Conservation (phyloP, 192 early-diverging fungal genomes). For the Linnemannia schmuckeri region DNA sequence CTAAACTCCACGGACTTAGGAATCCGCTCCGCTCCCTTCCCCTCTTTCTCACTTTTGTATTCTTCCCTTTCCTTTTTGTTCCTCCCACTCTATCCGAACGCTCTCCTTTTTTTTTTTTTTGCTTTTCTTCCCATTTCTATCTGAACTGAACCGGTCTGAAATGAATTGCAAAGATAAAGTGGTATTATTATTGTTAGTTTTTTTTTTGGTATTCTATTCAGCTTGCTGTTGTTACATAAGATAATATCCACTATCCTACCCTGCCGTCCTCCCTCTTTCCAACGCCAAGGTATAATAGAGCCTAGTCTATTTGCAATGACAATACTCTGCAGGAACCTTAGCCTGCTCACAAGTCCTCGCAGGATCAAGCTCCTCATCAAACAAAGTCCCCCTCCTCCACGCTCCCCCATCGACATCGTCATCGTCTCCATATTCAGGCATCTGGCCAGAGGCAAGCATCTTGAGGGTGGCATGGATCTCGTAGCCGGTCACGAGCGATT, state of each 20-base stretch:
- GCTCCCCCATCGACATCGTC: constrained; percentile 36
- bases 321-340: constrained; percentile 32
- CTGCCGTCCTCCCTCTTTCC: no score
- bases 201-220: background rate
- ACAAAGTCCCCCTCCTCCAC: constrained; percentile 35
- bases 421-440: constrained; percentile 20
- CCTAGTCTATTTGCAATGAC: constrained; percentile 6
- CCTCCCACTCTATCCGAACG: background rate
- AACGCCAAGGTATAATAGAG: background rate
- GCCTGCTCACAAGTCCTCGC: constrained; percentile 39
- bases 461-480: constrained; percentile 55
- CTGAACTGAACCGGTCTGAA: background rate
- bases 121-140: background rate
- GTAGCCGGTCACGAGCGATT: constrained; percentile 45
- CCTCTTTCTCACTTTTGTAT: background rate
- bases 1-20: background rate
- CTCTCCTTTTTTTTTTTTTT: no score
- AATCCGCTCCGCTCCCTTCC: background rate
- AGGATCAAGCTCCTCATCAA: constrained; percentile 41
- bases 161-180: background rate
- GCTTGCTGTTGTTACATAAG: constrained; percentile 5
- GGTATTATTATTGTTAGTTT: background rate
- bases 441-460: constrained; percentile 35
- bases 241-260: background rate
- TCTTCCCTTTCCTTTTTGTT: background rate